These are phyloP conservation scores for Leccinum incarnatum DNA, from an alignment of 768 basidiomycete genomes.

Conservation along the genomic window DNA sequence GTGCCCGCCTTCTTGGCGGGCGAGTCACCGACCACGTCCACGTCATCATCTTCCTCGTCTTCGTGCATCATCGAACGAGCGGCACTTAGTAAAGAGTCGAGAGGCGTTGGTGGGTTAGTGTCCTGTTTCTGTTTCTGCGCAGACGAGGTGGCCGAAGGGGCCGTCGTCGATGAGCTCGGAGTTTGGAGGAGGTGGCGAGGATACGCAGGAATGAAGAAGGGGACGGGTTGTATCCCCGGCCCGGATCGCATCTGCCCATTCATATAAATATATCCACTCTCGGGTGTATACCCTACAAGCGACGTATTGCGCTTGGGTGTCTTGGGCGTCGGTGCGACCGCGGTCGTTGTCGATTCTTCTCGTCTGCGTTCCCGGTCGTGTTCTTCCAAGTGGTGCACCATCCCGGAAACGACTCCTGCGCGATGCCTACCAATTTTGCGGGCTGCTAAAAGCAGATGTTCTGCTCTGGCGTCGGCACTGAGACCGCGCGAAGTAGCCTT, in stretches of 20 bases:
- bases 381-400: conserved; percentile 38
- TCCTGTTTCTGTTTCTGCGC: conserved; percentile 18
- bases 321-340: conserved; percentile 22
- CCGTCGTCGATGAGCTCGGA: conserved; percentile 32
- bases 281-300: conserved; percentile 19
- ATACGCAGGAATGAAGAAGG: conserved; percentile 32
- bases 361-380: conserved; percentile 27
- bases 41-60: conserved; percentile 33
- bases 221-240: conserved; percentile 30
- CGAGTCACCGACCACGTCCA: conserved; percentile 21
- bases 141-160: conserved; percentile 25
- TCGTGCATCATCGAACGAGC: conserved; percentile 56
- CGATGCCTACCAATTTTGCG: conserved; percentile 66
- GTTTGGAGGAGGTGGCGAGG: conserved; percentile 28
- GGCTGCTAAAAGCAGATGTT: conserved; percentile 70
- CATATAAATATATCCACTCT: conserved; percentile 31
- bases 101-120: conserved; percentile 41
- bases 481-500: conserved; percentile 31
- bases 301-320: conserved; percentile 32
- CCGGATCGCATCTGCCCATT: conserved; percentile 23
- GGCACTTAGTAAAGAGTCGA: conserved; percentile 61
- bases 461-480: conserved; percentile 63
- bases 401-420: conserved; percentile 52
- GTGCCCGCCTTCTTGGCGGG: conserved; percentile 20
- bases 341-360: conserved; percentile 25